Base-by-base conservation (phyloP, 441 rosid species). In the Corymbia calophylla region DNA sequence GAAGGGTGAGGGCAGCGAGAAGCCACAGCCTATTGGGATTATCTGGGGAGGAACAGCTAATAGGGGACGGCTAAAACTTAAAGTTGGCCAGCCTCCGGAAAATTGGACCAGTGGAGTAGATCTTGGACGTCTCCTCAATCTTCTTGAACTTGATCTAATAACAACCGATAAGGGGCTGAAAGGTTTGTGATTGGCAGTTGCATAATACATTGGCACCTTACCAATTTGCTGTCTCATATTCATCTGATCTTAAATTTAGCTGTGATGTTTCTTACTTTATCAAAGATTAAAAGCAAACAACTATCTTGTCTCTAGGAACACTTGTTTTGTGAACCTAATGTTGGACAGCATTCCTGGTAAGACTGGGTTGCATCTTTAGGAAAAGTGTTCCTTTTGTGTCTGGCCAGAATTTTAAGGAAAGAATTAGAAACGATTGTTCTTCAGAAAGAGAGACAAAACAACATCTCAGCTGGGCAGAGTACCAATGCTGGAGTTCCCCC, bases 41-140 rank as follows among this genome's bases (percentile, higher is more conserved):
- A 96, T 95, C 93, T 95, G 97, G 96, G 98, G 98, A 84, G 98
- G 97, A 77, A 96, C 98, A 31, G 98, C 97, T 70, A 96, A 95
- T 91, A 92, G 97, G 15, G 97, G 98, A 81, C 91, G 97, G 88
- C 93, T 96, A 86, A 96, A 96, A 91, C 93, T 96, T 58, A 93
- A 94, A 90, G 93, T 95, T 18, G 98, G 98, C 10, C 95, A 90
- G 88, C 95, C 96, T 88, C 98, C 97, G 4, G 98, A 95, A 91
- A 95, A 95, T 88, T 96, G 97, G 97, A 96, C 96, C 13, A 96
- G 95, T 31, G 97, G 97, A 29, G 97, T 96, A 90, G 98, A 96
- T 90, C 94, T 96, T 5, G 98, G 98, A 32, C 95, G 96, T 80
- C 96, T 96, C 88, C 96, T 96, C 87, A 93, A 93, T 58, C 96